These are phyloP conservation scores for Tothia fuscella DNA, from an alignment of 2,329 filamentous ascomycete genomes.

Conservation along the genomic window DNA sequence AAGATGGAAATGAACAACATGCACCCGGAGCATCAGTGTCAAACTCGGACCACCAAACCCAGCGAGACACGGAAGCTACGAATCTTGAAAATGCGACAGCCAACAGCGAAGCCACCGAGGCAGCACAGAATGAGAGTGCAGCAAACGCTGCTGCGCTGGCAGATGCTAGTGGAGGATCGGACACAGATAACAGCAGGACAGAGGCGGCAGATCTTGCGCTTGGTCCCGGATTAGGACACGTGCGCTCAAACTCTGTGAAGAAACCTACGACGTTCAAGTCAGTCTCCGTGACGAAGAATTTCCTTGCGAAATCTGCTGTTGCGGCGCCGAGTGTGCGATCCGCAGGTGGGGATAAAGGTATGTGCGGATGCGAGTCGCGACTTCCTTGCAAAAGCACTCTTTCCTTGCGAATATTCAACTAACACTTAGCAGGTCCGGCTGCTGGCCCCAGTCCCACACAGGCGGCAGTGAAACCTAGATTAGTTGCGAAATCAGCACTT, in stretches of 20 bases:
- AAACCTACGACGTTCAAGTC: constrained; percentile 73
- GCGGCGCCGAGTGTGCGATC: constrained; percentile 38
- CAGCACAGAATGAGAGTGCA: too few relatives aligned
- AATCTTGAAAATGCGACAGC: too few relatives aligned
- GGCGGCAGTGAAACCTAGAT: constrained; percentile 51
- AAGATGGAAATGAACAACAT: too few relatives aligned
- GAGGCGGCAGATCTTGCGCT: constrained; percentile 41
- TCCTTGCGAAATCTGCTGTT: constrained; percentile 58
- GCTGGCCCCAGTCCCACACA: constrained; percentile 32
- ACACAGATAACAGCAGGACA: constrained; percentile 58
- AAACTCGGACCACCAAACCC: too few relatives aligned
- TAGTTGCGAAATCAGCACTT: constrained; percentile 63
- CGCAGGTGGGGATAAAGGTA: constrained; percentile 46
- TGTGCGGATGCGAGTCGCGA: constrained; percentile 19
- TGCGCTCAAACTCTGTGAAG: constrained; percentile 49
- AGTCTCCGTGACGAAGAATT: constrained; percentile 75
- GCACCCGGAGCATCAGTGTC: too few relatives aligned
- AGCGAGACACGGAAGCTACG: constrained; percentile 16
- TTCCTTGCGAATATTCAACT: not conserved
- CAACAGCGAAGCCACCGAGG: too few relatives aligned
- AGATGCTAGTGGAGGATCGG: constrained; percentile 62
- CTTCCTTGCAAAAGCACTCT: constrained; percentile 1
- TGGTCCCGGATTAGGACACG: constrained; percentile 44
- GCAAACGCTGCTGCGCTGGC: constrained; percentile 53
- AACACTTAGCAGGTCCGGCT: constrained; percentile 19